Evolutionary conservation across 106 monocot genomes (phyloP).

Genomic region (Platanthera guangdongensis): DNA sequence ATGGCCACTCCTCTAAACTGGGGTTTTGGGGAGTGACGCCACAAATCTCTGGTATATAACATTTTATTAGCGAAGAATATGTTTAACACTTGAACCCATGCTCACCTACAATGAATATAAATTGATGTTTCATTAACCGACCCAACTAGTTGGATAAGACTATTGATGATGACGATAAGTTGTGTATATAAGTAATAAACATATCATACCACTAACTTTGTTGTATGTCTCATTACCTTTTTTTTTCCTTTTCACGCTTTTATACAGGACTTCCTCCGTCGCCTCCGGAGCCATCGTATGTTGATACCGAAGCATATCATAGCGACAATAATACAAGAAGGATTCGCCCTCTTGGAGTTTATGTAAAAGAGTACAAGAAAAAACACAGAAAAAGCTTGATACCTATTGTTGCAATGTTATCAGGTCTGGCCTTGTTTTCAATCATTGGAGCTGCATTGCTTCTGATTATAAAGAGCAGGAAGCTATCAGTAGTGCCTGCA

Average conservation of each 20-base stretch:
- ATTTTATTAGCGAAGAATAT: no score
- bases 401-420: conserved; percentile 38
- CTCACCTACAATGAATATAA: no score
- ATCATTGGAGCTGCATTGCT: conserved; percentile 40
- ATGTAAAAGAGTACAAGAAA: conserved; percentile 45
- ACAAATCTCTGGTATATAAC: no score
- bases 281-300: conserved; percentile 38
- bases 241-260: background rate
- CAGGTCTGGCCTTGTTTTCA: conserved; percentile 45
- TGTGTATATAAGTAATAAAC: no score
- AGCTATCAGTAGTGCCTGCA: background rate
- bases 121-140: no score
- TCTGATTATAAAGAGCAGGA: conserved; percentile 31
- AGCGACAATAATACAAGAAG: conserved; percentile 28
- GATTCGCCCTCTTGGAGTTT: conserved; percentile 57
- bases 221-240: no score
- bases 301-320: conserved; percentile 18
- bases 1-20: no score
- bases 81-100: no score
- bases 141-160: no score
- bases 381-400: conserved; percentile 33
- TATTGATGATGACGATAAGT: no score
- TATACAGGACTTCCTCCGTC: conserved; percentile 64
- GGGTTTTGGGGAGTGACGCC: no score
- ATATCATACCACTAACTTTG: no score